phyloP scores from a whole-genome alignment of 2,329 filamentous ascomycete genomes.

The Periconia sp. region DNA sequence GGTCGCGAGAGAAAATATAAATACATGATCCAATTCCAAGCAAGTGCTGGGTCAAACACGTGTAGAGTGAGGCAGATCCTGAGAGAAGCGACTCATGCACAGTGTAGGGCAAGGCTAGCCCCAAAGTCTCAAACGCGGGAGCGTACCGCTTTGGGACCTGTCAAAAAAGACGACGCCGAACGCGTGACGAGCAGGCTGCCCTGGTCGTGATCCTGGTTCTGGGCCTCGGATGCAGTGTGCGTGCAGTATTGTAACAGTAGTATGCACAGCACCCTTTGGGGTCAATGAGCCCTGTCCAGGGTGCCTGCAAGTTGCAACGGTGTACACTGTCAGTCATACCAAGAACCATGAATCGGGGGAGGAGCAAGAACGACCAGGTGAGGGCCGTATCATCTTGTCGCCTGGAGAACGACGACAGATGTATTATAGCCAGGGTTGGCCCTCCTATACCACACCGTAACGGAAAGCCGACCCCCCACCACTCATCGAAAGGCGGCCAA shows the following conservation, averaged over 20 bases:
- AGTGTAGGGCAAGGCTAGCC: slow-evolving; percentile 37
- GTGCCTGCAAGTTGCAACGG: slow-evolving; percentile 31
- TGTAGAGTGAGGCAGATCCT: slow-evolving; percentile 38
- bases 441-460: neutral
- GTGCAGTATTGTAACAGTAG: slow-evolving; percentile 13
- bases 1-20: slow-evolving; percentile 34
- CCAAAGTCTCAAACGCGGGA: slow-evolving; percentile 43
- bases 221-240: neutral
- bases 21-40: slow-evolving; percentile 22
- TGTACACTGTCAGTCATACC: slow-evolving; percentile 30
- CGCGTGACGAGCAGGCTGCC: slow-evolving; percentile 26
- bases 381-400: neutral
- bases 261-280: neutral
- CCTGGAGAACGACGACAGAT: neutral
- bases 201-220: slow-evolving; percentile 15
- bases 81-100: slow-evolving; percentile 36
- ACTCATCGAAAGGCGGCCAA: slow-evolving; percentile 18
- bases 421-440: neutral
- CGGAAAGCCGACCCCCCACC: slow-evolving; percentile 2
- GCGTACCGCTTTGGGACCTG: slow-evolving; percentile 42
- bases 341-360: neutral
- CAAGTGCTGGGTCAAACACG: slow-evolving; percentile 35
- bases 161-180: slow-evolving; percentile 29
- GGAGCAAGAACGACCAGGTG: neutral
- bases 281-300: slow-evolving; percentile 26